A percentile compares a stretch with the other conserved stretches of the same genome.
phyloP scores from a whole-genome alignment of 768 basidiomycete genomes.

The Hydnomerulius pinastri region DNA sequence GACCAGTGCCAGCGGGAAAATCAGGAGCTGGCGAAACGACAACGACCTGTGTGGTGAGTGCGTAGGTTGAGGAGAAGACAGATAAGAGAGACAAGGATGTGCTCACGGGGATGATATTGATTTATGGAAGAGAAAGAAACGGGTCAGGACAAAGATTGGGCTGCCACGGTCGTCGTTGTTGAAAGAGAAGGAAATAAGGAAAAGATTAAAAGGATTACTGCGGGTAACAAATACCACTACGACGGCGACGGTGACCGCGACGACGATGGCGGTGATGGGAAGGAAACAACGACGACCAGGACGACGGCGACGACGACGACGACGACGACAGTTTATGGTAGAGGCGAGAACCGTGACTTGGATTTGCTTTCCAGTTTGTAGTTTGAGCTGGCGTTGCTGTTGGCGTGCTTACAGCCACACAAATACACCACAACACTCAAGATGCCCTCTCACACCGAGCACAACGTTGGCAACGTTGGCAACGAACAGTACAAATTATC shows the following conservation, averaged over 20 bases:
- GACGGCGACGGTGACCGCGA: neutral
- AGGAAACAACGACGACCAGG: neutral
- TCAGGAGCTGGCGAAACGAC: slow-evolving; percentile 5
- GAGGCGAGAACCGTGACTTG: neutral
- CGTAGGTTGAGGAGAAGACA: neutral
- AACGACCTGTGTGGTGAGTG: neutral
- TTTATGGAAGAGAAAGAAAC: neutral
- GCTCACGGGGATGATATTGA: neutral
- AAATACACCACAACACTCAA: neutral
- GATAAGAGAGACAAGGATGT: neutral
- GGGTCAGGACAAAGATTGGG: slow-evolving; percentile 1
- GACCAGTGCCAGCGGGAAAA: neutral
- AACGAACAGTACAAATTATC: neutral
- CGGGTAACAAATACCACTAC: neutral
- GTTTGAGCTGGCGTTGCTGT: neutral
- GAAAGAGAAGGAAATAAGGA: neutral
- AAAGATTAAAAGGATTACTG: neutral
- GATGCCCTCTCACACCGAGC: neutral
- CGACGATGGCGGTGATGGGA: neutral
- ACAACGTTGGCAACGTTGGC: no score
- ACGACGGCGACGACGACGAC: neutral
- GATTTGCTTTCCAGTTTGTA: neutral
- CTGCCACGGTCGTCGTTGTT: slow-evolving; percentile 5
- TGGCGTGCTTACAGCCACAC: neutral
- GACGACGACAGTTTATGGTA: neutral